These are phyloP conservation scores for Stephanocyclus meneghinianus DNA, from an alignment of 352 stramenopile genomes.

Conservation along the genomic window DNA sequence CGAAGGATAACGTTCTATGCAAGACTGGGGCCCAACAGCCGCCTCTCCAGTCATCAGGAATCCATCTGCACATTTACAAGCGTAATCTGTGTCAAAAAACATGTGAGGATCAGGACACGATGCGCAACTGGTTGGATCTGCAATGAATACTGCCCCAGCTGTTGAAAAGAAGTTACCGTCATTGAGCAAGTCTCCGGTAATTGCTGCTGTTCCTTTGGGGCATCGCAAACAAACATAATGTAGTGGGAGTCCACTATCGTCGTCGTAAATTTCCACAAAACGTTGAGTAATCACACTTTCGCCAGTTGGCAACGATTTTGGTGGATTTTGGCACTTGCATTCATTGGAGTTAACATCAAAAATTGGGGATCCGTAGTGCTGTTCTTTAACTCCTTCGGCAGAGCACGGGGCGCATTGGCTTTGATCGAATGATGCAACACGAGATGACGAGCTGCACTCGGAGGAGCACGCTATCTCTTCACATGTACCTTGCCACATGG, in stretches of 20 bases:
- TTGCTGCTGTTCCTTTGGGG: slow-evolving; percentile 47
- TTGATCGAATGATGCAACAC: slow-evolving; percentile 33
- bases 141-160: slow-evolving; percentile 35
- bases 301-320: slow-evolving; percentile 26
- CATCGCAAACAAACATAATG: slow-evolving; percentile 52
- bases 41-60: slow-evolving; percentile 79
- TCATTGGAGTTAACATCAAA: slow-evolving; percentile 31
- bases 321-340: slow-evolving; percentile 48
- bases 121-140: slow-evolving; percentile 73
- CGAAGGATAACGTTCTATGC: slow-evolving; percentile 64
- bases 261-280: slow-evolving; percentile 48
- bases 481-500: slow-evolving; percentile 36
- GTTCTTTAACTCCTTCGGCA: background rate
- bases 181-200: slow-evolving; percentile 40
- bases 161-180: slow-evolving; percentile 35
- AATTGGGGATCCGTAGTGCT: slow-evolving; percentile 5
- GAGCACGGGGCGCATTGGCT: slow-evolving; percentile 28
- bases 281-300: slow-evolving; percentile 28
- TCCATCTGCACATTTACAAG: slow-evolving; percentile 80
- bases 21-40: slow-evolving; percentile 58
- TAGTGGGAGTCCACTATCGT: slow-evolving; percentile 25
- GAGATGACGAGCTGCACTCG: slow-evolving; percentile 18
- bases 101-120: slow-evolving; percentile 85
- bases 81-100: slow-evolving; percentile 63
- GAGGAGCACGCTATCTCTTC: slow-evolving; percentile 20